Percentiles rank a stretch among this genome's conserved stretches.
Conservation (phyloP, 2,329 filamentous ascomycete species). For the Cordyceps militaris region DNA sequence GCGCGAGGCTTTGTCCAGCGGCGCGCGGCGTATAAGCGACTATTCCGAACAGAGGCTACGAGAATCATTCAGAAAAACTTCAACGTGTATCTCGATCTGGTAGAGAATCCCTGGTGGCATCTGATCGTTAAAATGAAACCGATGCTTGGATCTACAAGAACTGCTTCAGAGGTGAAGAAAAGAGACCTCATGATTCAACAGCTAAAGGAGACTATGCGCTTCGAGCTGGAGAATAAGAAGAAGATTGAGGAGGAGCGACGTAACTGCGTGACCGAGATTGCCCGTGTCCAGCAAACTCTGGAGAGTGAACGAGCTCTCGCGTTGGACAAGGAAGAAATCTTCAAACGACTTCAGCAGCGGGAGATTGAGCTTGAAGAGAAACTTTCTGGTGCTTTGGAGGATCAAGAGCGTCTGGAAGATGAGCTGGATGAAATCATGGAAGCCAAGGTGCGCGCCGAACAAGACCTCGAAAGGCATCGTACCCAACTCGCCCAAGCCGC, state of each 20-base stretch:
- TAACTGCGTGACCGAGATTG: conserved; percentile 77
- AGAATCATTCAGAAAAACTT: conserved; percentile 94
- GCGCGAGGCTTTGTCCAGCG: conserved; percentile 86
- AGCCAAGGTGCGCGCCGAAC: conserved; percentile 82
- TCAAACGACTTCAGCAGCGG: conserved; percentile 88
- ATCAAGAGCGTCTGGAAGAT: conserved; percentile 89
- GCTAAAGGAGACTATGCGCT: conserved; percentile 74
- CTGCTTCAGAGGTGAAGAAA: conserved; percentile 88
- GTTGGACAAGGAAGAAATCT: conserved; percentile 97
- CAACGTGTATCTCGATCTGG: conserved; percentile 81
- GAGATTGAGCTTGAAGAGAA: conserved; percentile 91
- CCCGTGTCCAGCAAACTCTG: conserved; percentile 84
- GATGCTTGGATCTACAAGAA: conserved; percentile 82
- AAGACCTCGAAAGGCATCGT: conserved; percentile 71
- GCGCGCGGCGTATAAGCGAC: conserved; percentile 80
- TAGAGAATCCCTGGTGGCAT: conserved; percentile 95
- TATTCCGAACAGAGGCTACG: conserved; percentile 92
- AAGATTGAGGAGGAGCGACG: conserved; percentile 86
- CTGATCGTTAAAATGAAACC: conserved; percentile 93
- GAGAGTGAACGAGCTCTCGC: conserved; percentile 95
- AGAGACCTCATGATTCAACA: conserved; percentile 88
- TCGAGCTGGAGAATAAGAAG: conserved; percentile 66
- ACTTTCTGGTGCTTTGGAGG: conserved; percentile 81
- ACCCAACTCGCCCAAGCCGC: conserved; percentile 87
- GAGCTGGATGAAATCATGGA: conserved; percentile 84